Conservation (phyloP, 1,284 basidiomycete genomes). For the Cryptococcus sp. region DNA sequence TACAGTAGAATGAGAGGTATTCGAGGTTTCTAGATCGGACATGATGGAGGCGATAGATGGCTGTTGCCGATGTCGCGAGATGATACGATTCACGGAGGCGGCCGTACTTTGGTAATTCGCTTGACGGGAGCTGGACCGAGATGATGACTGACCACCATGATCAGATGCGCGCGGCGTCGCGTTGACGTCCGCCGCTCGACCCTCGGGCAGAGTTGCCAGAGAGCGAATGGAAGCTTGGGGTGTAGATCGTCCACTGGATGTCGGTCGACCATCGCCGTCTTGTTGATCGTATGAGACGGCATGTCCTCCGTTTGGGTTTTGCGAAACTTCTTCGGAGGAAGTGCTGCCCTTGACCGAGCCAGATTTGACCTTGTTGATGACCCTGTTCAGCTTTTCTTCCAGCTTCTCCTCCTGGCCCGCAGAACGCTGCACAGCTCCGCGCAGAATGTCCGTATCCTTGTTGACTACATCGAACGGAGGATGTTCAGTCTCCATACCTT, state of each 20-base stretch:
- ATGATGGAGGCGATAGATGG: slow-evolving; percentile 51
- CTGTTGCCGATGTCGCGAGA: slow-evolving; percentile 48
- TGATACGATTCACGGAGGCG: slow-evolving; percentile 35
- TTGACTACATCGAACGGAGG: background rate
- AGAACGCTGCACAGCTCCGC: slow-evolving; percentile 57
- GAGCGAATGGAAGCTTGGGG: slow-evolving; percentile 13
- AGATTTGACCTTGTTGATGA: slow-evolving; percentile 64
- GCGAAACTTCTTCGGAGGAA: slow-evolving; percentile 11
- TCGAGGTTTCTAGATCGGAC: slow-evolving; percentile 28
- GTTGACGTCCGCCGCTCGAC: slow-evolving; percentile 16
- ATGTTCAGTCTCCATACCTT: slow-evolving; percentile 49
- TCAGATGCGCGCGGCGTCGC: slow-evolving; percentile 20
- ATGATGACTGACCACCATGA: background rate
- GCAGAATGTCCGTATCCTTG: slow-evolving; percentile 60
- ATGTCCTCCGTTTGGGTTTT: background rate
- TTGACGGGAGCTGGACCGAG: slow-evolving; percentile 14
- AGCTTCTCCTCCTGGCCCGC: slow-evolving; percentile 57
- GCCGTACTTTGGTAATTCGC: slow-evolving; percentile 28
- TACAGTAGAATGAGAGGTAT: slow-evolving; percentile 18
- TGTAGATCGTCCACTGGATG: slow-evolving; percentile 21
- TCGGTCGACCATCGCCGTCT: background rate
- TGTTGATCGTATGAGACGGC: background rate
- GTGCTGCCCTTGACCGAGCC: slow-evolving; percentile 59
- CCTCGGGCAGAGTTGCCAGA: slow-evolving; percentile 20
- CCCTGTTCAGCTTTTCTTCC: slow-evolving; percentile 73